Base-by-base conservation (phyloP, 352 stramenopile genomes). In the Peronospora tabacina region DNA sequence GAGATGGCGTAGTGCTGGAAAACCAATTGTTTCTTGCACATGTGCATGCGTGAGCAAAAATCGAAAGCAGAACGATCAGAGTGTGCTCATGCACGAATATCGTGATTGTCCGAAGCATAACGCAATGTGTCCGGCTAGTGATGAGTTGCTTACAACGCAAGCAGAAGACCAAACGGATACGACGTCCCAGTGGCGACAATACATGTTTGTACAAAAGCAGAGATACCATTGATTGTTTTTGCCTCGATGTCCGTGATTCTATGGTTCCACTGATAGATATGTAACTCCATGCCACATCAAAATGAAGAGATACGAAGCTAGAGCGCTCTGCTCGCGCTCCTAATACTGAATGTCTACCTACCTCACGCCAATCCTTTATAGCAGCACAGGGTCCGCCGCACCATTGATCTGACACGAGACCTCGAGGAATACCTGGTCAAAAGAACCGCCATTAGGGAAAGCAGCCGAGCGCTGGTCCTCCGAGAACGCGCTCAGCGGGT, bases 401-500 rank as follows among this genome's bases (percentile, higher is more conserved):
- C 55, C 66, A 49, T 78, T 84, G 57, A 87, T 63, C 56, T 83
- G 73, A 61, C 79, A 90, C 54, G 75, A 90, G 42, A 90, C 79
- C 46, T 90, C 79, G 26, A 90, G 55, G 45, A 87, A 90, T 52
- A 87, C 68, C n/a, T 68, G 66, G 52, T 86, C 72, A 15, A 63
- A 67, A 2, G 55, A 24, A 15, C 54, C 52, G 10, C 52, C 42
- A 16, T 57, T 45, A 16, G 55, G 49, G 22, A 66, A 66, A 3
- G 63, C 67, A 39, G 53, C 57, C 34, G 62, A 67, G 39, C 69
- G 67, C 48, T 73, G 53, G 22, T 85, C 75, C 20, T 67, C 61
- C 2, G 70, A 71, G 51, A 89, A 90, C 13, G 79, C 82, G 35
- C 75, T 85, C 66, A 92, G 65, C n/a, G 82, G 82, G 52, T 92